phyloP scores from a whole-genome alignment of 2,329 filamentous ascomycete species.

The Paecilomyces formosus region DNA sequence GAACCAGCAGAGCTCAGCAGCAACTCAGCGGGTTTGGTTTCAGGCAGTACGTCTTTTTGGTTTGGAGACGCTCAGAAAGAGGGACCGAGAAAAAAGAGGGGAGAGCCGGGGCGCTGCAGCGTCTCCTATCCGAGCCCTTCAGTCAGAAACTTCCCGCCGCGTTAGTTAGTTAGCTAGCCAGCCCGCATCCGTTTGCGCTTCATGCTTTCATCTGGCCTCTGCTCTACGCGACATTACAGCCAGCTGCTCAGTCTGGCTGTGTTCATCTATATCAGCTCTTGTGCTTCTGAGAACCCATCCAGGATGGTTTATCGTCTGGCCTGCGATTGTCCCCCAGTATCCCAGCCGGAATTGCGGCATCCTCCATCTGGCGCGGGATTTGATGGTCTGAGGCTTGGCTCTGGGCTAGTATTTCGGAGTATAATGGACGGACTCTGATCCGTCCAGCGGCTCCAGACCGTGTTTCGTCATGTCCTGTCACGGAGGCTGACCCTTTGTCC shows the following conservation, averaged over 20 bases:
- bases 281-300: neutral
- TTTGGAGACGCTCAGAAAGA: neutral
- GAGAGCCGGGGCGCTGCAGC: neutral
- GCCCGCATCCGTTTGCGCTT: neutral
- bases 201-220: neutral
- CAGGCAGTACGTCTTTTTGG: neutral
- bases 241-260: neutral
- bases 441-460: neutral
- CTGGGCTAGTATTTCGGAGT: neutral
- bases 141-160: neutral
- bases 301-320: neutral
- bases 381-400: neutral
- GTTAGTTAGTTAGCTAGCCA: neutral
- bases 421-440: neutral
- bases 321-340: neutral
- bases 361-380: neutral
- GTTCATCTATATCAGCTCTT: neutral
- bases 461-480: conserved; percentile 1
- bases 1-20: neutral
- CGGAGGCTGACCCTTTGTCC: neutral
- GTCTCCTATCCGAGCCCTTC: neutral
- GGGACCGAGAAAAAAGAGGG: neutral
- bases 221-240: neutral
- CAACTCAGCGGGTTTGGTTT: neutral
- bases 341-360: neutral